Conservation (phyloP, 345 rosid species). For the Corchorus capsularis region DNA sequence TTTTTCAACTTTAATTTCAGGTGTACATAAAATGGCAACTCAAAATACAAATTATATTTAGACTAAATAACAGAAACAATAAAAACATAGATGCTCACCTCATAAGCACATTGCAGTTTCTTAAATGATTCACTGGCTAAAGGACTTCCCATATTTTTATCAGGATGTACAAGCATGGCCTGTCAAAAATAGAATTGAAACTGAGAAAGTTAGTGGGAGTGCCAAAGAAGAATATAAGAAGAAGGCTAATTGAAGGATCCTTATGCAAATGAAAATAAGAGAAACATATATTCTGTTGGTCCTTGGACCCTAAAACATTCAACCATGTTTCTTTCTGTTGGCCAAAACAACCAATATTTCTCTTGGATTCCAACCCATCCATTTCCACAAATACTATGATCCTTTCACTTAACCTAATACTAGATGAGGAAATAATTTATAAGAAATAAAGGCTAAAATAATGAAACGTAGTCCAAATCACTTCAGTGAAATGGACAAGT, state of each 20-base stretch:
- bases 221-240: not conserved
- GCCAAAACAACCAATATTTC: no score
- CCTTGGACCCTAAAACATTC: no score
- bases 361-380: not conserved
- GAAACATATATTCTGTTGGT: not conserved
- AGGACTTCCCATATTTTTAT: conserved; percentile 94
- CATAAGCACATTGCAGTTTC: conserved; percentile 96
- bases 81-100: conserved; percentile 48
- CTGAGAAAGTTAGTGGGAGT: not conserved
- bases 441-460: conserved; percentile 11
- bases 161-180: conserved; percentile 99
- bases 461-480: not conserved
- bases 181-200: conserved; percentile 30
- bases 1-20: conserved; percentile 12
- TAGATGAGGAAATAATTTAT: not conserved
- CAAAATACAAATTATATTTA: not conserved
- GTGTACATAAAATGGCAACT: not conserved
- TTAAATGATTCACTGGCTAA: conserved; percentile 96
- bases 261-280: not conserved
- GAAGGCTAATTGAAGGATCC: not conserved
- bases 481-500: not conserved
- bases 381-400: not conserved
- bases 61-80: not conserved
- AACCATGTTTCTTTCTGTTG: no score
- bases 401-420: not conserved